Percentiles rank a stretch among this genome's conserved stretches.
Conservation (phyloP, 768 basidiomycete genomes). For the Termitomyces sp. region DNA sequence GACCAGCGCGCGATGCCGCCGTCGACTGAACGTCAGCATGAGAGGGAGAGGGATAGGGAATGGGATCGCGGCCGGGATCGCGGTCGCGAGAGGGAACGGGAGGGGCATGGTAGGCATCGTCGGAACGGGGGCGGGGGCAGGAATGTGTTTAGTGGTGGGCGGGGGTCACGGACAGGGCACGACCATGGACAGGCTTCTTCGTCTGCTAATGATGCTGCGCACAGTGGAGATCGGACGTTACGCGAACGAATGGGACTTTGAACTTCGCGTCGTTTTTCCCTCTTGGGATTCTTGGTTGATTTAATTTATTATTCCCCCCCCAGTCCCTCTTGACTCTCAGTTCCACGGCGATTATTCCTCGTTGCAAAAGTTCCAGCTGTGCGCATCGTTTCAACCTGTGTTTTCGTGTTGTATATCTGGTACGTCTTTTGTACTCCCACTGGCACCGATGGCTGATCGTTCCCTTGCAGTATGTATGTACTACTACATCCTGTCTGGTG, state of each 20-base stretch:
- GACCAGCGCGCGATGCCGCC: conserved; percentile 41
- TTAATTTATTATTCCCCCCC: background rate
- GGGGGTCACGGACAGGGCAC: conserved; percentile 24
- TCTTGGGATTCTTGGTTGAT: background rate
- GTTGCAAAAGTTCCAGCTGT: background rate
- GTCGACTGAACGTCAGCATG: conserved; percentile 33
- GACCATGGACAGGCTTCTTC: conserved; percentile 29
- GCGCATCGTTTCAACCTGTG: background rate
- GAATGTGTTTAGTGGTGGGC: conserved; percentile 25
- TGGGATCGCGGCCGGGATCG: background rate
- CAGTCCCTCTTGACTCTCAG: background rate
- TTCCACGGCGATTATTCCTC: background rate
- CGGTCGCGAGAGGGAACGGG: conserved; percentile 31
- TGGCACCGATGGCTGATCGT: conserved; percentile 15
- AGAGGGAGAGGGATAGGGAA: conserved; percentile 21
- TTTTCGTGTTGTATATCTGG: conserved; percentile 25
- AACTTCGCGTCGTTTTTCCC: conserved; percentile 16
- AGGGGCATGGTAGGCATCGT: conserved; percentile 22
- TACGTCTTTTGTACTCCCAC: conserved; percentile 6
- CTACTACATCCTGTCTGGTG: conserved; percentile 15
- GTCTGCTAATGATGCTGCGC: conserved; percentile 24
- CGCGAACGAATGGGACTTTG: conserved; percentile 81
- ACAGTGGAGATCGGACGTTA: conserved; percentile 72
- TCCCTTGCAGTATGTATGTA: conserved; percentile 15
- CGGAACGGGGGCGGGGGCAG: conserved; percentile 34